A percentile compares a stretch with the other conserved stretches of the same genome.
Conservation (phyloP, 108 stramenopile species). For the Seminavis robusta region DNA sequence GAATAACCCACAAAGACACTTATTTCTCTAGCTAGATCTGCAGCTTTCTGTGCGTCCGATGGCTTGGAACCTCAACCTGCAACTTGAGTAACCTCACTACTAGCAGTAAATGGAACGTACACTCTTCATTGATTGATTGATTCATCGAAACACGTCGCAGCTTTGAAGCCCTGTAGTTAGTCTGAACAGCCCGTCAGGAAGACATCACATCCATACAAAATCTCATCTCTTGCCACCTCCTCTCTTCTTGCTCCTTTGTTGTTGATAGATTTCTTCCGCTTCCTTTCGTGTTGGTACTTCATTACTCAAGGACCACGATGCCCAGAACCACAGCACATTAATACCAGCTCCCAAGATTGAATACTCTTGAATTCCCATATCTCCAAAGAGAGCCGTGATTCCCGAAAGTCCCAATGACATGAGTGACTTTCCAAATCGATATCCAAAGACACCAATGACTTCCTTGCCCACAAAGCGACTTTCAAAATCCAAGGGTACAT, state of each 20-base stretch:
- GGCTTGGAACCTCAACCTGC: no score
- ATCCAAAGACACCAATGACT: slow-evolving; percentile 83
- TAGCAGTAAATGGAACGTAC: no score
- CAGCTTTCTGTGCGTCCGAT: no score
- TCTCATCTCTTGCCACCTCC: neutral
- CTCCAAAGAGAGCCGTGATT: slow-evolving; percentile 50
- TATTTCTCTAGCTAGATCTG: no score
- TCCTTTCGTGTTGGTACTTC: slow-evolving; percentile 72
- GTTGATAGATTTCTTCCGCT: slow-evolving; percentile 44
- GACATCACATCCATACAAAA: neutral
- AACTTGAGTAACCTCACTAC: no score
- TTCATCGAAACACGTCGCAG: no score
- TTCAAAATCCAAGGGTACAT: slow-evolving; percentile 84
- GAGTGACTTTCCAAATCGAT: slow-evolving; percentile 79
- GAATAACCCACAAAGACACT: no score
- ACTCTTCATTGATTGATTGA: no score
- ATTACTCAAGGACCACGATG: slow-evolving; percentile 68
- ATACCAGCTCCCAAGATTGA: slow-evolving; percentile 58
- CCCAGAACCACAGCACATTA: slow-evolving; percentile 47
- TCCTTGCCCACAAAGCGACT: slow-evolving; percentile 83
- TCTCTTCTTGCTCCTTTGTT: neutral
- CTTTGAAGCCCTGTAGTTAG: no score
- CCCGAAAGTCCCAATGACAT: slow-evolving; percentile 74
- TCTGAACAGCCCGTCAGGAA: no score
- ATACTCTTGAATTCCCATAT: slow-evolving; percentile 55